Evolutionary conservation across 2,329 filamentous ascomycete genomes (phyloP).

Genomic region (Orbilia javanica): DNA sequence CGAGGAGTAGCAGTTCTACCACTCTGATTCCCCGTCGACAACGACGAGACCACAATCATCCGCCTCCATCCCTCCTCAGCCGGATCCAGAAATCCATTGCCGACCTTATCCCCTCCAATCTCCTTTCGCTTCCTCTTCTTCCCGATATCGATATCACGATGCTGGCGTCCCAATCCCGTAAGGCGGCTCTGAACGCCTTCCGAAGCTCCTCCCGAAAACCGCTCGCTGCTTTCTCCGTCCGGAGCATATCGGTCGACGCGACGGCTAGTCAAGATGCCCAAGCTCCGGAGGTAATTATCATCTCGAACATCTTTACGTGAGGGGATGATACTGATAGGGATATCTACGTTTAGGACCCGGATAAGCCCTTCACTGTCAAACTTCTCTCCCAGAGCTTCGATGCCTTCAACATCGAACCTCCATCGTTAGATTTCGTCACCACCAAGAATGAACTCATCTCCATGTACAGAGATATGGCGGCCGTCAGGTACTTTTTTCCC

Average conservation of each 20-base stretch:
- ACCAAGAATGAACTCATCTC: constrained; percentile 99
- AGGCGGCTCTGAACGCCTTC: constrained; percentile 52
- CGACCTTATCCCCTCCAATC: constrained; percentile 12
- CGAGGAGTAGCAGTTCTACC: background rate
- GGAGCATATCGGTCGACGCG: constrained; percentile 43
- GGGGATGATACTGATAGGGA: background rate
- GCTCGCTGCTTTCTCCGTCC: constrained; percentile 31
- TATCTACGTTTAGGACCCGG: constrained; percentile 78
- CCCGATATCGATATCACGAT: constrained; percentile 37
- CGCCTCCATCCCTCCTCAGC: constrained; percentile 8
- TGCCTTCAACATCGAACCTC: constrained; percentile 98
- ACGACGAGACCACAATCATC: constrained; percentile 4
- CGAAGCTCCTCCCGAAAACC: constrained; percentile 53
- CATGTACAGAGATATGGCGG: constrained; percentile 99
- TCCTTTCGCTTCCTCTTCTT: background rate
- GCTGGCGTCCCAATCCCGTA: constrained; percentile 55
- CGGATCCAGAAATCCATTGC: background rate
- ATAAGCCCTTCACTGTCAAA: constrained; percentile 89
- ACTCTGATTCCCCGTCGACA: constrained; percentile 1
- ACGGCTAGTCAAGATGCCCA: constrained; percentile 24
- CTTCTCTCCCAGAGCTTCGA: constrained; percentile 99
- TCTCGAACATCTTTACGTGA: background rate
- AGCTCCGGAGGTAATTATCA: constrained; percentile 16
- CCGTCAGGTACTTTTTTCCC: constrained; percentile 77
- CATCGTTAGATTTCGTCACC: constrained; percentile 88